These are phyloP conservation scores for Zea luxurians DNA, from an alignment of 176 grass and related monocot genomes.

Conservation along the genomic window DNA sequence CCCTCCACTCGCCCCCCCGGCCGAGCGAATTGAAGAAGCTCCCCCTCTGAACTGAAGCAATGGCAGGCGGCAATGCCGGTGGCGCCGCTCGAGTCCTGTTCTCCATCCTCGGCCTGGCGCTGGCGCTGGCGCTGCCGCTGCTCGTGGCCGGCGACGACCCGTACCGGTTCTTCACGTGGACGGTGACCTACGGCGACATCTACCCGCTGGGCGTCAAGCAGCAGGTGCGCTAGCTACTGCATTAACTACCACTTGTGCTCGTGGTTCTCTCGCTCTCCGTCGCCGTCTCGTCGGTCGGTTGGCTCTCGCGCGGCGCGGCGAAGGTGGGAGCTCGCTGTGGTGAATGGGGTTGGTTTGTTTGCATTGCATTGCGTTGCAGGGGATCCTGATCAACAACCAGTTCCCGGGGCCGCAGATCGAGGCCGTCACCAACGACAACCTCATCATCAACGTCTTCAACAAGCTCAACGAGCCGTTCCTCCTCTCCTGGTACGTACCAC, in stretches of 20 bases:
- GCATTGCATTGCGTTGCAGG: conserved; percentile 38
- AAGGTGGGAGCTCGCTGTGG: not conserved
- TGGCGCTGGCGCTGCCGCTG: conserved; percentile 26
- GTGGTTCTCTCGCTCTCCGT: not conserved
- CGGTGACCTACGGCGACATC: conserved; percentile 75
- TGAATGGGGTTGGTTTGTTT: not conserved
- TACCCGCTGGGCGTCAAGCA: conserved; percentile 84
- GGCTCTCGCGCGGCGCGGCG: too few relatives aligned
- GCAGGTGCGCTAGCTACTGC: conserved; percentile 41
- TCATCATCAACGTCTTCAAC: conserved; percentile 92
- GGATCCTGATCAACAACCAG: conserved; percentile 85
- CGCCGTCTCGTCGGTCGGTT: not conserved
- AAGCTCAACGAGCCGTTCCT: conserved; percentile 87
- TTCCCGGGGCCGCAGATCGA: conserved; percentile 94
- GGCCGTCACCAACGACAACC: conserved; percentile 90
- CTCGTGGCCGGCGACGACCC: conserved; percentile 63
- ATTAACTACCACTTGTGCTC: not conserved
- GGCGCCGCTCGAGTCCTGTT: not conserved
- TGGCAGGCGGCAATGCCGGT: conserved; percentile 32
- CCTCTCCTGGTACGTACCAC: conserved; percentile 70
- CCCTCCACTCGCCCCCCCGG: not conserved
- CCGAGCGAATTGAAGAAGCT: not conserved
- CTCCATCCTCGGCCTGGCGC: conserved; percentile 15
- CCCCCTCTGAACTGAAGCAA: not conserved
- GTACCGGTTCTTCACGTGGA: conserved; percentile 96